phyloP scores from a whole-genome alignment of 139 green algal genomes.

The Coelastrella sp. region DNA sequence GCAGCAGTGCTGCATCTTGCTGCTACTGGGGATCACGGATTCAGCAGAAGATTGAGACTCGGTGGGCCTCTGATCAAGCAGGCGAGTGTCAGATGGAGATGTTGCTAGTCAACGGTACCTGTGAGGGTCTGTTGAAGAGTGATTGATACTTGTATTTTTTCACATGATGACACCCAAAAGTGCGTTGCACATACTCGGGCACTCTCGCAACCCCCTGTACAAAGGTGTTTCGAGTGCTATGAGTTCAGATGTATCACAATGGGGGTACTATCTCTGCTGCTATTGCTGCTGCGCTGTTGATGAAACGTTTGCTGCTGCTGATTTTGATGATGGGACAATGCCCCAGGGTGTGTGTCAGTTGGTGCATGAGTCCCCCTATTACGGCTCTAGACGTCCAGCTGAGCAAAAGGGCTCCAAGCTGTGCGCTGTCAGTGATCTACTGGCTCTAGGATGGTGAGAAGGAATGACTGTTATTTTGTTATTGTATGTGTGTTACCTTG shows the following conservation, averaged over 20 bases:
- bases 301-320: background rate
- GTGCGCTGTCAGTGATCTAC: slow-evolving; percentile 83
- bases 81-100: slow-evolving; percentile 43
- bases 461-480: too few relatives aligned
- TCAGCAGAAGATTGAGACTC: slow-evolving; percentile 69
- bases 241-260: too few relatives aligned
- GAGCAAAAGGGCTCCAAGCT: slow-evolving; percentile 83
- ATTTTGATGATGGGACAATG: background rate
- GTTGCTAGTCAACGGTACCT: background rate
- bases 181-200: too few relatives aligned
- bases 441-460: slow-evolving; percentile 79
- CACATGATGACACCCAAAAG: too few relatives aligned
- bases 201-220: too few relatives aligned
- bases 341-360: slow-evolving; percentile 81
- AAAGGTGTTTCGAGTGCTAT: too few relatives aligned
- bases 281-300: background rate
- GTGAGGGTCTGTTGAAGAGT: background rate
- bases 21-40: slow-evolving; percentile 87
- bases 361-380: slow-evolving; percentile 86
- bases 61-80: slow-evolving; percentile 72
- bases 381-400: slow-evolving; percentile 75
- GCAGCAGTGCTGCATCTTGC: slow-evolving; percentile 85
- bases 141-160: too few relatives aligned
- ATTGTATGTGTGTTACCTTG: too few relatives aligned
- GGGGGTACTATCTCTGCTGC: too few relatives aligned